A percentile compares a stretch with the other conserved stretches of the same genome.
These are phyloP conservation scores for Malus orientalis DNA, from an alignment of 306 rosid species.

Conservation along the genomic window DNA sequence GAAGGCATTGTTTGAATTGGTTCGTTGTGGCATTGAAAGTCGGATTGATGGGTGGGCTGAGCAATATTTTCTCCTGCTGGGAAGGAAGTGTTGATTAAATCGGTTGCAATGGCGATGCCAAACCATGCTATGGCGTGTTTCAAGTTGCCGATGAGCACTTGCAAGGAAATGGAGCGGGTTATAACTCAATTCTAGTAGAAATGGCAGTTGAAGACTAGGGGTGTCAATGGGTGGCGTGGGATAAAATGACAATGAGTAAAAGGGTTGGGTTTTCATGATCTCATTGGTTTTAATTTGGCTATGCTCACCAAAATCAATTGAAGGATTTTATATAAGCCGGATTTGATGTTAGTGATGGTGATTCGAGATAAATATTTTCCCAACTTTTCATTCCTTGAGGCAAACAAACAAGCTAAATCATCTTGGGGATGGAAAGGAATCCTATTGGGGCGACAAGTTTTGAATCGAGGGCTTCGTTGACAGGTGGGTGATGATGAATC, in stretches of 20 bases:
- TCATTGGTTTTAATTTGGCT: not conserved
- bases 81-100: not conserved
- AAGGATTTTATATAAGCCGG: too few species aligned
- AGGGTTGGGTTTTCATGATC: not conserved
- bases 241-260: too few species aligned
- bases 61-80: not conserved
- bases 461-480: too few species aligned
- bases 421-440: too few species aligned
- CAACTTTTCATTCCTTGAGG: too few species aligned
- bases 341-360: too few species aligned
- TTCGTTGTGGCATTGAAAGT: accelerated
- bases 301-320: too few species aligned
- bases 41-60: not conserved
- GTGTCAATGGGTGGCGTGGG: not conserved
- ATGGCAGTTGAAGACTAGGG: accelerated
- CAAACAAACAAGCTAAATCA: too few species aligned
- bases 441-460: too few species aligned
- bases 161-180: not conserved
- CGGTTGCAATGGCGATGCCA: not conserved
- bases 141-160: not conserved
- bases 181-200: not conserved
- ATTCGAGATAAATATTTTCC: too few species aligned
- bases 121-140: not conserved
- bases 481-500: too few species aligned
- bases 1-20: too few species aligned